Conservation (phyloP, 768 basidiomycete genomes). For the Favolaschia claudopus region DNA sequence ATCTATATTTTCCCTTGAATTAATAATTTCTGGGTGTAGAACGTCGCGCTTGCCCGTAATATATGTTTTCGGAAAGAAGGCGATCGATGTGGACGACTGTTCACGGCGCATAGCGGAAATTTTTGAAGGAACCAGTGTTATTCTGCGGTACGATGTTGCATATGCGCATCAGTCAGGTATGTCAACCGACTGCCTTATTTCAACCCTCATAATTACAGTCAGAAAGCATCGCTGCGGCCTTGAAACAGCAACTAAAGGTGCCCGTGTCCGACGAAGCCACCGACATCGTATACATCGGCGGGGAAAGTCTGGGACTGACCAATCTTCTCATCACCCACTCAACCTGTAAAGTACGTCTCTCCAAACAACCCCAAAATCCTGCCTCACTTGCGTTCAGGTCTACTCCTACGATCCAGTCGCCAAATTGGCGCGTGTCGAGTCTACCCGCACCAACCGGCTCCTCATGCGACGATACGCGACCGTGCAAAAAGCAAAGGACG, state of each 20-base stretch:
- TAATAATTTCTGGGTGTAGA: slow-evolving; percentile 48
- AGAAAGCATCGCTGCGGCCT: slow-evolving; percentile 14
- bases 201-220: not conserved
- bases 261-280: slow-evolving; percentile 44
- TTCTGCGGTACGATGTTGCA: slow-evolving; percentile 80
- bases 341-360: slow-evolving; percentile 58
- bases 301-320: slow-evolving; percentile 79
- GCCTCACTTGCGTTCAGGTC: slow-evolving; percentile 57
- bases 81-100: slow-evolving; percentile 64
- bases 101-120: slow-evolving; percentile 47
- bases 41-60: slow-evolving; percentile 88
- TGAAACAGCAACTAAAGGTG: slow-evolving; percentile 37
- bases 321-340: slow-evolving; percentile 90
- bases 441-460: slow-evolving; percentile 75
- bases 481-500: slow-evolving; percentile 88
- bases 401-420: slow-evolving; percentile 77
- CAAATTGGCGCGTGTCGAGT: slow-evolving; percentile 59
- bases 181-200: not conserved
- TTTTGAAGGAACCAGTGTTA: slow-evolving; percentile 46
- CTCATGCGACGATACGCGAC: slow-evolving; percentile 90
- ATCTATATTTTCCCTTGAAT: not conserved
- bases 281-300: slow-evolving; percentile 68
- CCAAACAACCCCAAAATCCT: not conserved
- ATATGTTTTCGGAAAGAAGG: slow-evolving; percentile 87
- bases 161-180: slow-evolving; percentile 75